phyloP scores from a whole-genome alignment of 1,139 yeast species.

The Geotrichum bryndzae region DNA sequence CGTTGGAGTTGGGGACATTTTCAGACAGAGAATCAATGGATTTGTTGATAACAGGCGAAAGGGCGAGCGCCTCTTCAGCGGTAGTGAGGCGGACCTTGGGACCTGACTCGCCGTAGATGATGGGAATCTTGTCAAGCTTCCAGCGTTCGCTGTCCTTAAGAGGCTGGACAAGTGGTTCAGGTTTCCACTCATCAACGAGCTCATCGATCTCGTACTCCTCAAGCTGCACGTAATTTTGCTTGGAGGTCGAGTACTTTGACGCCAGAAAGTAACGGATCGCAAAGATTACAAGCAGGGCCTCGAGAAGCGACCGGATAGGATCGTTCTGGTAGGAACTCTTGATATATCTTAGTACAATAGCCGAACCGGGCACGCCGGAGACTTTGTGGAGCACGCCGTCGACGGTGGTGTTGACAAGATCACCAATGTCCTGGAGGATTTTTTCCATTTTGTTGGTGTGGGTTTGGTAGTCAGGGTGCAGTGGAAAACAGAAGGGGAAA shows the following conservation, averaged over 20 bases:
- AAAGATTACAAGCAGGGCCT: constrained; percentile 68
- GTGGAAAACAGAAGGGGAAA: not conserved
- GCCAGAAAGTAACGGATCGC: constrained; percentile 80
- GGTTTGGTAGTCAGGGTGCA: not conserved
- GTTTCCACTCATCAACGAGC: constrained; percentile 83
- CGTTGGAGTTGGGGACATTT: constrained; percentile 9
- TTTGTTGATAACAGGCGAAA: constrained; percentile 14
- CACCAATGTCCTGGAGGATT: constrained; percentile 24
- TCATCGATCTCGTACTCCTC: constrained; percentile 70
- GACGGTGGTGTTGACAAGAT: constrained; percentile 26
- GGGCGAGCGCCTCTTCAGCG: constrained; percentile 15
- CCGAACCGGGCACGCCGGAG: constrained; percentile 68
- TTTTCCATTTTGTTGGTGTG: constrained; percentile 19
- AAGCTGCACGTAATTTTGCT: constrained; percentile 62
- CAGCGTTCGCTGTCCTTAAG: constrained; percentile 50
- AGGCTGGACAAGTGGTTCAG: constrained; percentile 68
- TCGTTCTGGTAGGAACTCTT: constrained; percentile 89
- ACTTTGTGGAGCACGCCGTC: constrained; percentile 24
- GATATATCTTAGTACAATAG: constrained; percentile 66
- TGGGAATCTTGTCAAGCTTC: constrained; percentile 60
- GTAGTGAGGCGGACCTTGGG: constrained; percentile 41
- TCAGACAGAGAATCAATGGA: constrained; percentile 3
- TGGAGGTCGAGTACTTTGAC: constrained; percentile 73
- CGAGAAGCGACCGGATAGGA: constrained; percentile 84
- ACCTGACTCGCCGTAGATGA: constrained; percentile 52